Percentiles rank a stretch among this genome's conserved stretches.
Evolutionary conservation across 2,329 filamentous ascomycete genomes (phyloP).

Genomic region (Tolypocladium inflatum): DNA sequence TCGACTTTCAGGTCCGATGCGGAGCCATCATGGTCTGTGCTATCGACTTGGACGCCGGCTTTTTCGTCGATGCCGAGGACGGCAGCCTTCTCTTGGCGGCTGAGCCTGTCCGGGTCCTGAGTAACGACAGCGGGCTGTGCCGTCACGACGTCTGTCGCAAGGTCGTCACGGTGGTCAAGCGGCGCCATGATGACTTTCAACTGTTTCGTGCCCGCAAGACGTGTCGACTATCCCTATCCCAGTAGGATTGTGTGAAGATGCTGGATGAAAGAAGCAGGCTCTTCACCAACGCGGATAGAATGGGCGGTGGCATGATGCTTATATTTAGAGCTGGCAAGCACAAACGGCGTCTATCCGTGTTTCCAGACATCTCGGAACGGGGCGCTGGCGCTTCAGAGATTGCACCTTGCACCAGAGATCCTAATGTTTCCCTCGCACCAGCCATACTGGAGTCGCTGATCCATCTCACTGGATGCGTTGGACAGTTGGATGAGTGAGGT

Average conservation of each 20-base stretch:
- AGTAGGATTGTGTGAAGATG: background rate
- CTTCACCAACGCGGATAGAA: background rate
- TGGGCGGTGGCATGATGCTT: background rate
- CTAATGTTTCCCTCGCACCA: background rate
- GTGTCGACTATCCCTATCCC: background rate
- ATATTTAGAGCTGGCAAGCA: background rate
- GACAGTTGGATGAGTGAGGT: background rate
- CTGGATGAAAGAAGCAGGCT: background rate
- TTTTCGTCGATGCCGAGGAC: conserved; percentile 6
- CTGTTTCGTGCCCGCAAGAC: background rate
- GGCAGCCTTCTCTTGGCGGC: conserved; percentile 1
- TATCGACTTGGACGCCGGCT: background rate
- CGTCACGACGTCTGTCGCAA: background rate
- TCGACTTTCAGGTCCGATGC: conserved; percentile 5
- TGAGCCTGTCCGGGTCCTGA: background rate
- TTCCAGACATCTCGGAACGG: background rate
- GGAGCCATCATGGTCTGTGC: background rate
- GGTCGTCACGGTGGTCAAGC: background rate
- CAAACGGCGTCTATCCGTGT: background rate
- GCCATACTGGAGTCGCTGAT: background rate
- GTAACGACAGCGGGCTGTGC: background rate
- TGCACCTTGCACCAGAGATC: background rate
- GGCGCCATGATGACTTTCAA: background rate
- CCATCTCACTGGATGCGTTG: background rate
- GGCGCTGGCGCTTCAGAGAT: background rate